phyloP scores from a whole-genome alignment of 768 basidiomycete genomes.

The Pleurotus ostreatus region DNA sequence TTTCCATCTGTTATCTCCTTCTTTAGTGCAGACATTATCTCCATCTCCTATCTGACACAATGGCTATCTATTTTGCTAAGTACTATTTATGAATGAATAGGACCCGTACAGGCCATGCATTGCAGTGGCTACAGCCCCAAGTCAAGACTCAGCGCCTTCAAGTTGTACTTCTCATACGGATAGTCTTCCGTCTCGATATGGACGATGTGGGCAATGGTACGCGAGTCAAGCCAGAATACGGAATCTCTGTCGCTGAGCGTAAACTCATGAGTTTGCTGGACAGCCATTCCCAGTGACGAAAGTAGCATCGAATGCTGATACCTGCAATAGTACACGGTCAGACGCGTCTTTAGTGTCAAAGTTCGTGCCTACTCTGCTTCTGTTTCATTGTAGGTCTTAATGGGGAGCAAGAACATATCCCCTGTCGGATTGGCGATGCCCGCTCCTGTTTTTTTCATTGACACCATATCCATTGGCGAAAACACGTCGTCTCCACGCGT shows the following conservation, averaged over 20 bases:
- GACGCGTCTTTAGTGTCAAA: too few relatives aligned
- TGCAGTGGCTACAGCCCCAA: too few relatives aligned
- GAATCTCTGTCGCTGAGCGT: not conserved
- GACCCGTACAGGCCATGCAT: too few relatives aligned
- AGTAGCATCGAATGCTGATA: not conserved
- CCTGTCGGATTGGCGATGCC: not conserved
- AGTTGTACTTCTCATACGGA: not conserved
- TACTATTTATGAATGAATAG: too few relatives aligned
- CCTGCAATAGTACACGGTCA: not conserved
- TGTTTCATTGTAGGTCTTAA: not conserved
- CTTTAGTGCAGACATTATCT: too few relatives aligned
- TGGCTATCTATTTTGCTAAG: too few relatives aligned
- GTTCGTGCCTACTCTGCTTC: not conserved
- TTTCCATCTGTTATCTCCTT: too few relatives aligned
- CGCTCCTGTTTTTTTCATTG: not conserved
- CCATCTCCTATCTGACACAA: too few relatives aligned
- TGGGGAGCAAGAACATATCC: not conserved
- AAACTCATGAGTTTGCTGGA: not conserved
- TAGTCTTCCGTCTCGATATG: not conserved
- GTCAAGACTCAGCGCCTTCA: not conserved
- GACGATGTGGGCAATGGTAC: not conserved
- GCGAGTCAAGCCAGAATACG: constrained; percentile 4
- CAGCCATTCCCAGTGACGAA: not conserved
- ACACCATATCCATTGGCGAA: not conserved
- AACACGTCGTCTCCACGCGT: not conserved